Evolutionary conservation across 2,329 filamentous ascomycete species (phyloP).

Genomic region (Xylaria sp.): DNA sequence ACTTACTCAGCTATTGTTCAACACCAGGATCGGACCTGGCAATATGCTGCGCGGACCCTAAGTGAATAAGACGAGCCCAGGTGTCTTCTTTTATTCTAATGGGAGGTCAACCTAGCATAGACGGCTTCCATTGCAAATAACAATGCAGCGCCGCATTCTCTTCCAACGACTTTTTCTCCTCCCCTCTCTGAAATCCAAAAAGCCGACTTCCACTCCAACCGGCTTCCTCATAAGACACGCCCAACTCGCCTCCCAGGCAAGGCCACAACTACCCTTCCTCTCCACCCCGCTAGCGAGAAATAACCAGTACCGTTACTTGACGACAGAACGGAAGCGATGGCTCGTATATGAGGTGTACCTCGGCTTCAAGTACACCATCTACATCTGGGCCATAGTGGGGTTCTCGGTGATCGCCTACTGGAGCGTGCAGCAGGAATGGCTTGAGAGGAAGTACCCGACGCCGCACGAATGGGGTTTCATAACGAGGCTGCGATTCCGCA

Average conservation of each 20-base stretch:
- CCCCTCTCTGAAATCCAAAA: slow-evolving; percentile 22
- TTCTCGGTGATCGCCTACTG: slow-evolving; percentile 71
- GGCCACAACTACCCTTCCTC: slow-evolving; percentile 64
- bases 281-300: slow-evolving; percentile 56
- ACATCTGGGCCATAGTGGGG: slow-evolving; percentile 71
- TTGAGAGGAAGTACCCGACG: slow-evolving; percentile 81
- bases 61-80: slow-evolving; percentile 5
- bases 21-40: not conserved
- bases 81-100: not conserved
- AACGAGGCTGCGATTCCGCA: slow-evolving; percentile 74
- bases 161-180: slow-evolving; percentile 29
- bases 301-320: slow-evolving; percentile 75
- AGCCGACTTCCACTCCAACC: not conserved
- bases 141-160: slow-evolving; percentile 35
- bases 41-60: slow-evolving; percentile 13
- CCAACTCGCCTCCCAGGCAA: slow-evolving; percentile 53
- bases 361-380: slow-evolving; percentile 73
- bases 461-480: slow-evolving; percentile 83
- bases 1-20: not conserved
- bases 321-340: slow-evolving; percentile 79
- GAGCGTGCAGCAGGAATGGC: slow-evolving; percentile 76
- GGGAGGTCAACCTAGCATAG: not conserved
- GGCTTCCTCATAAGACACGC: slow-evolving; percentile 55
- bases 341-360: slow-evolving; percentile 76
- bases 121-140: slow-evolving; percentile 17